Percentiles rank a stretch among this genome's conserved stretches.
Evolutionary conservation across 345 rosid species (phyloP).

Genomic region (Syzygium oleosum): DNA sequence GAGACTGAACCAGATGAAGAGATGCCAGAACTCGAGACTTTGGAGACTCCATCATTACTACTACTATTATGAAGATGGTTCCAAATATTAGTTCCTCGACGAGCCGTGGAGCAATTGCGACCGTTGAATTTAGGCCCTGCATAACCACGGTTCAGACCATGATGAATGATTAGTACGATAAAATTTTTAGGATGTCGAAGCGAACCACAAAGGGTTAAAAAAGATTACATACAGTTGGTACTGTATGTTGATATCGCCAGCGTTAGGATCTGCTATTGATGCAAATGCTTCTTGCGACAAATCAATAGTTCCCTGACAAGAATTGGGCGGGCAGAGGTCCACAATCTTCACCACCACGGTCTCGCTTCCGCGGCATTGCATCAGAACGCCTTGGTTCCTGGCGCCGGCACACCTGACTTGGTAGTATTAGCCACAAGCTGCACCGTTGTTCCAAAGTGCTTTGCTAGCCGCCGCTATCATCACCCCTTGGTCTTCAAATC

Average conservation of each 20-base stretch:
- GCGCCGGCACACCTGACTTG: no score
- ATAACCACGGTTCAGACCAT: neutral
- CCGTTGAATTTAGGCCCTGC: neutral
- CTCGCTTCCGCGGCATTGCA: neutral
- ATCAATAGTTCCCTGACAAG: neutral
- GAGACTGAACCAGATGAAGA: neutral
- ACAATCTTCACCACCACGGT: neutral
- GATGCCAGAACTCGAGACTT: neutral
- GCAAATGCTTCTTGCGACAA: constrained; percentile 4
- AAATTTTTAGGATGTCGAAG: neutral
- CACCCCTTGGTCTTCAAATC: no score
- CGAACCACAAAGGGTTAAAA: neutral
- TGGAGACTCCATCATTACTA: neutral
- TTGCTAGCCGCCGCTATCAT: neutral
- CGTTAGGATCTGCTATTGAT: neutral
- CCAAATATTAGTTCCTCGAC: neutral
- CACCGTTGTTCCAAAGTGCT: constrained; percentile 1
- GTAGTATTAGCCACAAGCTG: neutral
- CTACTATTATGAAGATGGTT: neutral
- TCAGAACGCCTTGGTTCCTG: neutral
- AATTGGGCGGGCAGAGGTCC: neutral
- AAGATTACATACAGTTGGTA: neutral
- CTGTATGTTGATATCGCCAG: neutral
- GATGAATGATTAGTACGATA: no score
- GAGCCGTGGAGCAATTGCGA: neutral